Evolutionary conservation across 192 early-diverging fungal genomes (phyloP), one percentile per base, ranked within the genome.

Genomic region (Gaertneriomyces semiglobifer): DNA sequence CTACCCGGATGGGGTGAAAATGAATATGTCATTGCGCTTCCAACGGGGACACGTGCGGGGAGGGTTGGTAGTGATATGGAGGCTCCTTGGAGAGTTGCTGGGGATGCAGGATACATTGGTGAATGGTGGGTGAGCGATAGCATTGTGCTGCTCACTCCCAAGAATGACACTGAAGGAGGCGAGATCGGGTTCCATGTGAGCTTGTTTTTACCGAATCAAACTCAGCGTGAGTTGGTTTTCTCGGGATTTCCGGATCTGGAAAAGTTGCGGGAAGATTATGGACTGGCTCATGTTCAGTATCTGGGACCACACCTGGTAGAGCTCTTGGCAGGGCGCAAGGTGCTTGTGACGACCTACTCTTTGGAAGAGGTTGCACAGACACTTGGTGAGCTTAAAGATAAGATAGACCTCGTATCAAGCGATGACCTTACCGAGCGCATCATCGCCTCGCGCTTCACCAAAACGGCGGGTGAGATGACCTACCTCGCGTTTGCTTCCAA

Each of bases 401-500:
- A 33, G 18, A 19, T 16, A 8, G 8, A 14, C 9, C 19, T 66
- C 8, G 65, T 46, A 12, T 66, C 73, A 3, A 70, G 75, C 33
- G 70, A 55, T 19, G 72, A 70, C 16, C 78, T 91, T 12, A 51
- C 80, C 9, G 72, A 80, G 54, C 84, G 88, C 5, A 79, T 96
- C 58, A 77, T 83, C 59, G 84, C 89, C 56, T 79, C 93, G 6
- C 84, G 95, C 18, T 80, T 92, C 66, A 81, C 86, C 72, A 97
- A 97, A 76, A 85, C 88, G 20, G 77, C 79, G 5, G 79, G 76
- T 55, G 95, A 97, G 71, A 78, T 94, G 55, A 86, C 73, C 7
- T 63, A 84, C 7, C 80, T 95, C 54, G 84, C 84, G 2, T 76
- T 76, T 53, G 89, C 92, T 4, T 88, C 59, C 33, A 56, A 58